These are phyloP conservation scores for Madurella mycetomatis DNA, from an alignment of 2,329 filamentous ascomycete species.

Conservation along the genomic window DNA sequence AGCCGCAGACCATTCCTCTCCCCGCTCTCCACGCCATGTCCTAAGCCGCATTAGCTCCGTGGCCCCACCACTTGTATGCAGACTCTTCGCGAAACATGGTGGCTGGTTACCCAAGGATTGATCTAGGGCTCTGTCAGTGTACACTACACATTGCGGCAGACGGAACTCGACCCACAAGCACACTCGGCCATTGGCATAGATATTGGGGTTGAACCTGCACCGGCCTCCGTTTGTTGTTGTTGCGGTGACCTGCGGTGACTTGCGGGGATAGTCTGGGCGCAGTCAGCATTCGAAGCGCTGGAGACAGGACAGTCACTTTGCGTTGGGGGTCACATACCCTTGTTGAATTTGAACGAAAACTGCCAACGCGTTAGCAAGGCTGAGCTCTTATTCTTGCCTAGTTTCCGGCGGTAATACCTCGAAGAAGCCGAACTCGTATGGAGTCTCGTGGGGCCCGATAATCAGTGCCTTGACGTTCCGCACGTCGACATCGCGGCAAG, in stretches of 20 bases:
- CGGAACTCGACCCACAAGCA: conserved; percentile 65
- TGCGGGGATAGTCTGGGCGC: conserved; percentile 72
- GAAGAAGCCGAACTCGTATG: conserved; percentile 97
- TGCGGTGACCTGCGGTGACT: conserved; percentile 58
- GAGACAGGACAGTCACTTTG: background rate
- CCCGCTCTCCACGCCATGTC: conserved; percentile 86
- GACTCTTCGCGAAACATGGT: conserved; percentile 12
- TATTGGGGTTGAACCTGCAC: conserved; percentile 94
- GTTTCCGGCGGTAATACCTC: conserved; percentile 55
- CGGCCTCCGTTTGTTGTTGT: conserved; percentile 85
- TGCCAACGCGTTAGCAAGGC: conserved; percentile 37
- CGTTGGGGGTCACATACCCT: conserved; percentile 47
- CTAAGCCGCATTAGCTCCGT: conserved; percentile 43
- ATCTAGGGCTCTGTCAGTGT: conserved; percentile 47
- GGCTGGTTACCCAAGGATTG: conserved; percentile 69
- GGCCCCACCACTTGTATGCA: background rate
- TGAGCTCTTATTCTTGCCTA: background rate
- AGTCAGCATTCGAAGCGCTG: conserved; percentile 6
- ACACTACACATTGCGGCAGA: background rate
- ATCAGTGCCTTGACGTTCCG: conserved; percentile 83
- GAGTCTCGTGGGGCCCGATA: conserved; percentile 87
- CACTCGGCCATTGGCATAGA: conserved; percentile 86
- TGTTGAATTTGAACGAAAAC: conserved; percentile 74
- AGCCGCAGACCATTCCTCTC: conserved; percentile 94
- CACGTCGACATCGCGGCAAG: conserved; percentile 82